phyloP scores from a whole-genome alignment of 2,329 filamentous ascomycete genomes.

The Dactylellina drechsleri region DNA sequence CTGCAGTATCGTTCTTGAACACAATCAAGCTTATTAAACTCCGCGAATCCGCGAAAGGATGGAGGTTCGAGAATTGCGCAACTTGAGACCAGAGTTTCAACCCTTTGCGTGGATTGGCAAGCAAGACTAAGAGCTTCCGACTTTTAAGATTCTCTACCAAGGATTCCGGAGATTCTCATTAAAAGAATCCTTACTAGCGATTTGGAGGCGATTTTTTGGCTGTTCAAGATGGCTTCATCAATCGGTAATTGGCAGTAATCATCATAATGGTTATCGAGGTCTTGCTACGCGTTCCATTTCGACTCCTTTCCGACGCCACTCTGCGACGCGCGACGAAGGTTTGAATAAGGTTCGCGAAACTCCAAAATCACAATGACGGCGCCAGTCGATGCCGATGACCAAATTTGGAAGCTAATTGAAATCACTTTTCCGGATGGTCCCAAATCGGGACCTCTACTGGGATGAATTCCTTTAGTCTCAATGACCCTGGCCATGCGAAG shows the following conservation, averaged over 20 bases:
- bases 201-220: too few relatives aligned
- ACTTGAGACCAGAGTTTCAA: background rate
- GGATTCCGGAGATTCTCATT: background rate
- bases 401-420: slow-evolving; percentile 37
- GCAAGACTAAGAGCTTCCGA: too few relatives aligned
- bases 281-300: background rate
- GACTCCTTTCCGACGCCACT: background rate
- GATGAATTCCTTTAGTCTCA: background rate
- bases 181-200: too few relatives aligned
- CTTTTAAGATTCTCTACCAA: background rate
- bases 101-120: too few relatives aligned
- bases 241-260: background rate
- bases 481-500: slow-evolving; percentile 1
- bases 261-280: background rate
- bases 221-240: background rate
- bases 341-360: slow-evolving; percentile 44
- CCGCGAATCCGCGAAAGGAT: background rate
- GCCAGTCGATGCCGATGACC: slow-evolving; percentile 14
- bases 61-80: slow-evolving; percentile 3
- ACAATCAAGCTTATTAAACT: background rate
- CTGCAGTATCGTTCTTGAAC: background rate
- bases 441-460: slow-evolving; percentile 30
- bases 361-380: slow-evolving; percentile 23
- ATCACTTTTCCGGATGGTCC: slow-evolving; percentile 11
- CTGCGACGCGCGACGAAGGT: slow-evolving; percentile 11